Percentiles rank a stretch among this genome's conserved stretches.
phyloP scores from a whole-genome alignment of 2,329 filamentous ascomycete species.

The Blastomyces gilchristii region DNA sequence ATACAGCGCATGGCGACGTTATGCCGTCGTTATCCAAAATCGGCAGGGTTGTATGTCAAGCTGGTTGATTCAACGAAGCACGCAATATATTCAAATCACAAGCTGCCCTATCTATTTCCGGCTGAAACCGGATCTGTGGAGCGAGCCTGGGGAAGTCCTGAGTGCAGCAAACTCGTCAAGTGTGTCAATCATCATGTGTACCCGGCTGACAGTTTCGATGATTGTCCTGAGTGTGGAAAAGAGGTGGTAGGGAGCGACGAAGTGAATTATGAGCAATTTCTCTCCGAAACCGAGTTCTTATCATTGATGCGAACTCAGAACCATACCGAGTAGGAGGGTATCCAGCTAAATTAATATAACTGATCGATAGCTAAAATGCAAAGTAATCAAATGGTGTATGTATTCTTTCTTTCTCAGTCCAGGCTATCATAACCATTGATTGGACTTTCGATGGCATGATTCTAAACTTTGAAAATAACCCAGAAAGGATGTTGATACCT shows the following conservation, averaged over 20 bases:
- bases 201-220: slow-evolving; percentile 14
- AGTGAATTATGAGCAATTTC: slow-evolving; percentile 5
- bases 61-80: slow-evolving; percentile 3
- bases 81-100: not conserved
- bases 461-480: not conserved
- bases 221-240: slow-evolving; percentile 17
- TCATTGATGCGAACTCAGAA: slow-evolving; percentile 9
- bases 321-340: too few species aligned
- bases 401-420: not conserved
- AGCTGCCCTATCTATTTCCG: slow-evolving; percentile 4
- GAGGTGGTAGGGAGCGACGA: slow-evolving; percentile 7
- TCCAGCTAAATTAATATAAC: not conserved
- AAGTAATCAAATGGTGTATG: not conserved
- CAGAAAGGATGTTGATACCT: too few species aligned
- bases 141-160: slow-evolving; percentile 13
- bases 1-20: slow-evolving; percentile 4
- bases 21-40: slow-evolving; percentile 9
- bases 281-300: slow-evolving; percentile 10
- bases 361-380: not conserved
- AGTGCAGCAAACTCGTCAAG: slow-evolving; percentile 9
- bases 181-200: slow-evolving; percentile 14
- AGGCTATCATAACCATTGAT: not conserved
- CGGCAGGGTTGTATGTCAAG: slow-evolving; percentile 9
- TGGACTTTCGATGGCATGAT: not conserved
- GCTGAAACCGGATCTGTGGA: slow-evolving; percentile 12